Percentiles rank a stretch among this genome's conserved stretches.
phyloP scores from a whole-genome alignment of 1,284 basidiomycete species.

The Puccinia polysora region DNA sequence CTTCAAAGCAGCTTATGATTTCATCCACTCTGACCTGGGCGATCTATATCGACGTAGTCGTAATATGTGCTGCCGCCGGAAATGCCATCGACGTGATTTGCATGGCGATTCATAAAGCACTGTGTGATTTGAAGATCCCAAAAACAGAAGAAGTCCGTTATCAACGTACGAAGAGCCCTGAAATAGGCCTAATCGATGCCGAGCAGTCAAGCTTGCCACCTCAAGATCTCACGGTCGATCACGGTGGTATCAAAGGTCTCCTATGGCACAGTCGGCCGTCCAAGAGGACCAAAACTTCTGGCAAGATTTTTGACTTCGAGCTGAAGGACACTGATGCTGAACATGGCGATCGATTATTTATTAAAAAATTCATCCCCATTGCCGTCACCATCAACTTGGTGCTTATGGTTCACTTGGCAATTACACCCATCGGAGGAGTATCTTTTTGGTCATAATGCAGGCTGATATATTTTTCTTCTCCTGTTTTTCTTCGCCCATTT shows the following conservation, averaged over 20 bases:
- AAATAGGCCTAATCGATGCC: background rate
- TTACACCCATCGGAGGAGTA: no score
- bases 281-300: conserved; percentile 4
- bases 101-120: conserved; percentile 31
- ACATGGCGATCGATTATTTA: conserved; percentile 34
- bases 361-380: conserved; percentile 23
- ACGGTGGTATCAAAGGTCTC: conserved; percentile 18
- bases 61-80: conserved; percentile 34
- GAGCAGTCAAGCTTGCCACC: conserved; percentile 4
- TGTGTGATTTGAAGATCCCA: conserved; percentile 34
- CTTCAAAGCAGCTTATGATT: conserved; percentile 36
- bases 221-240: background rate
- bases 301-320: conserved; percentile 32
- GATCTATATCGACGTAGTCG: conserved; percentile 37
- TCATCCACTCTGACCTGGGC: conserved; percentile 32
- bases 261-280: conserved; percentile 12
- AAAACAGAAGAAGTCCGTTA: conserved; percentile 39
- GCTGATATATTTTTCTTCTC: no score
- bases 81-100: conserved; percentile 42
- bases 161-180: conserved; percentile 24
- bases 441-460: no score
- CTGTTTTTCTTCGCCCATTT: no score
- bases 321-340: conserved; percentile 38
- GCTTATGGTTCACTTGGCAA: background rate
- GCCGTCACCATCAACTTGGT: conserved; percentile 37